Base-by-base conservation (phyloP, 148 eudicot species). In the Camellia lanceoleosa region DNA sequence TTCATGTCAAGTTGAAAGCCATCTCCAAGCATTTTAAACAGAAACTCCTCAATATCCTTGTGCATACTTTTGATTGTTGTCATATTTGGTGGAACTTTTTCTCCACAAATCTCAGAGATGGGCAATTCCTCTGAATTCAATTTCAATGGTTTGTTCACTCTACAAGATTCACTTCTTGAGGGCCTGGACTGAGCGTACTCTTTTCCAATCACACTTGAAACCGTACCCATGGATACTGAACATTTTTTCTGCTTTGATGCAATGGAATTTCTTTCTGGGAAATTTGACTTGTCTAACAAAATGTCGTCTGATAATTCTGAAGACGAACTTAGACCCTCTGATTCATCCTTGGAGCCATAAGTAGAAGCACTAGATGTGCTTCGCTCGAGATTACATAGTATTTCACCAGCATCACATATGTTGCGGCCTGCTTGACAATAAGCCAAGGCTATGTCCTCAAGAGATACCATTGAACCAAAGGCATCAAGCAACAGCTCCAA, bases 21-120 rank as follows among this genome's bases (percentile, higher is more conserved):
- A 82, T 90, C 90, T 54, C 93, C 95, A 76, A 93, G 96, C 95
- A 93, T 90, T 73, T 82, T 66, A 59, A 86, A 89, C 75, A 93
- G 82, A 87, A 93, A 93, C 18, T 85, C 86, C 80, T 87, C 92
- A 7, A 86, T 38, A 79, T 89, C 92, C 41, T 49, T 76, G 77
- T 85, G 85, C 91, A 86, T 76, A 23, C 81, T 64, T 78, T 83
- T 83, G 60, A 18, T 72, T 3, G 61, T 51, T 16, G 52, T 18
- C 60, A 41, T 20, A 20, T 60, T 68, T 49, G 79, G 64, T 19
- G 76, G 63, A 49, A 14, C 75, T 72, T 78, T 74, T 44, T 82
- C 87, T 68, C 12, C 87, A 83, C 84, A 81, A 63, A 83, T 78
- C 80, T 74, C 82, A 66, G 85, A 80, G 52, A 30, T 47, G 2